Percentiles rank a stretch among this genome's conserved stretches.
These are phyloP conservation scores for Candida ovalis DNA, from an alignment of 805 yeast genomes.

Conservation along the genomic window DNA sequence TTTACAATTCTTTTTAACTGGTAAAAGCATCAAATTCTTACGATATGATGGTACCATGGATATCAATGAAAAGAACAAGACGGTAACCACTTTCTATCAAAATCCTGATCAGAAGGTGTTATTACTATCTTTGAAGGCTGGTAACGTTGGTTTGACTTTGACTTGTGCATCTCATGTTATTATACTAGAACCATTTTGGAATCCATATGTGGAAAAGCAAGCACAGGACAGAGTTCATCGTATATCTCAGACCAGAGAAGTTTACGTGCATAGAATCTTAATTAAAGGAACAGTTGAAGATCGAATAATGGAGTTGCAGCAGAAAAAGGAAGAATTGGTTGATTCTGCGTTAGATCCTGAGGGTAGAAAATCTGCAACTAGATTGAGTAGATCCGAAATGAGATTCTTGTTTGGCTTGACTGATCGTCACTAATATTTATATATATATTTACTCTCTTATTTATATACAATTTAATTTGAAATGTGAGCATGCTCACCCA, in stretches of 20 bases:
- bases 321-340: constrained; percentile 71
- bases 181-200: constrained; percentile 95
- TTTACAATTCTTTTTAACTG: constrained; percentile 47
- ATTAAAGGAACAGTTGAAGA: constrained; percentile 79
- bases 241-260: constrained; percentile 83
- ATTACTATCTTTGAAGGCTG: constrained; percentile 83
- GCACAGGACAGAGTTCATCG: constrained; percentile 96
- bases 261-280: constrained; percentile 69
- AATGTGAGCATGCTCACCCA: too few relatives aligned
- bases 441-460: too few relatives aligned
- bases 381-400: constrained; percentile 63
- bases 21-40: constrained; percentile 44
- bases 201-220: constrained; percentile 95
- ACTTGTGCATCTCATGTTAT: constrained; percentile 94
- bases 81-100: constrained; percentile 60
- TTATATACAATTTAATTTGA: too few relatives aligned
- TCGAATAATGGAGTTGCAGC: constrained; percentile 78
- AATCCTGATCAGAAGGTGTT: constrained; percentile 53
- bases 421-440: constrained; percentile 3
- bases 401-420: constrained; percentile 67
- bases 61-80: constrained; percentile 58
- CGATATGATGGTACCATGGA: constrained; percentile 85
- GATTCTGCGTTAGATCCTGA: constrained; percentile 80
- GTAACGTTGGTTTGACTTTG: constrained; percentile 90
- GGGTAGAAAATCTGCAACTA: constrained; percentile 60